These are phyloP conservation scores for Ormosia semicastrata DNA, from an alignment of 306 rosid species.

Conservation along the genomic window DNA sequence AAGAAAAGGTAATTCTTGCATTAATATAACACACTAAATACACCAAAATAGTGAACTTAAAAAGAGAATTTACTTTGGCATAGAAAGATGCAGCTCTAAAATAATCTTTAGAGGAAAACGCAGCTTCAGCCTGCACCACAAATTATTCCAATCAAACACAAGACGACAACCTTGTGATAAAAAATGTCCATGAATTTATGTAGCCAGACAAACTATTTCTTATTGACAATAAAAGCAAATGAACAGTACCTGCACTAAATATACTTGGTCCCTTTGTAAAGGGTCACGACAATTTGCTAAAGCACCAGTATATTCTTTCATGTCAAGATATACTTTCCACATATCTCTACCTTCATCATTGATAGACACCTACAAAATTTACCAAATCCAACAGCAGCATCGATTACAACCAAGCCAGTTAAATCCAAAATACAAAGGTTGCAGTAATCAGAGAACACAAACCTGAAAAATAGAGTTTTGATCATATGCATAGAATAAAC, in stretches of 20 bases:
- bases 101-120: slow-evolving; percentile 80
- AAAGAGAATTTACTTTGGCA: slow-evolving; percentile 68
- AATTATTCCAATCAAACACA: slow-evolving; percentile 34
- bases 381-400: slow-evolving; percentile 34
- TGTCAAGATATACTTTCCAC: slow-evolving; percentile 98
- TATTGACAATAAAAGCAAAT: slow-evolving; percentile 6
- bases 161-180: not conserved
- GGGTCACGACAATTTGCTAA: slow-evolving; percentile 90
- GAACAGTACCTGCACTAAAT: slow-evolving; percentile 69
- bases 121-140: slow-evolving; percentile 91
- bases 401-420: slow-evolving; percentile 24
- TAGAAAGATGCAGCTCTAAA: slow-evolving; percentile 91
- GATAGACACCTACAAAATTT: slow-evolving; percentile 73
- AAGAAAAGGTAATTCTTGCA: not conserved
- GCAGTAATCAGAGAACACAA: slow-evolving; percentile 31
- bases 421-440: slow-evolving; percentile 18
- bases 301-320: slow-evolving; percentile 92
- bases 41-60: slow-evolving; percentile 29
- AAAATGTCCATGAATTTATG: slow-evolving; percentile 1
- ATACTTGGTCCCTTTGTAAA: slow-evolving; percentile 94
- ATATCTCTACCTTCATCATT: slow-evolving; percentile 94
- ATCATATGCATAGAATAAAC: slow-evolving; percentile 92
- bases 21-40: slow-evolving; percentile 2
- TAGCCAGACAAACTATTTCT: not conserved
- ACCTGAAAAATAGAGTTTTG: slow-evolving; percentile 96